Evolutionary conservation across 257 asterid species (phyloP).

Genomic region (Primulina huaijiensis): DNA sequence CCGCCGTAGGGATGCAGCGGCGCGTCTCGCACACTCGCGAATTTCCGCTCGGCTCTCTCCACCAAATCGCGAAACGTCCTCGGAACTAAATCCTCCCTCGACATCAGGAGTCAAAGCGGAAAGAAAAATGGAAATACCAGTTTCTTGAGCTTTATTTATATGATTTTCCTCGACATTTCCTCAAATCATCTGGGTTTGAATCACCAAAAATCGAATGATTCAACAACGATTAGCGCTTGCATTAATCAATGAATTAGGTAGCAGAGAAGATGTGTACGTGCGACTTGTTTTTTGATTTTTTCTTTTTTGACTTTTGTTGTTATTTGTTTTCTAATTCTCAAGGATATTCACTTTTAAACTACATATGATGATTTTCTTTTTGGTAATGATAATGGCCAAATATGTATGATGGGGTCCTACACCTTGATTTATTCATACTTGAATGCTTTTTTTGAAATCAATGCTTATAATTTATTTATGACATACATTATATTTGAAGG

Average conservation of each 20-base stretch:
- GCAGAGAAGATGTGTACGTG: conserved; percentile 33
- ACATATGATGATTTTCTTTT: too few relatives aligned
- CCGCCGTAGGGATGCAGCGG: conserved; percentile 79
- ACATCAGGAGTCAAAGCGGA: conserved; percentile 31
- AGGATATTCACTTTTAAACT: too few relatives aligned
- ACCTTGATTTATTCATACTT: too few relatives aligned
- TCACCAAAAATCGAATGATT: conserved; percentile 4
- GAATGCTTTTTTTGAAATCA: too few relatives aligned
- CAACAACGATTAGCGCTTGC: conserved; percentile 1
- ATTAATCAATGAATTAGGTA: conserved; percentile 19
- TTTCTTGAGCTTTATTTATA: conserved; percentile 19
- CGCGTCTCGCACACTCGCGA: conserved; percentile 87
- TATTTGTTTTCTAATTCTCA: not conserved
- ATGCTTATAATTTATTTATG: too few relatives aligned
- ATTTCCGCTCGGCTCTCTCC: conserved; percentile 87
- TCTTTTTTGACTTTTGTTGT: not conserved
- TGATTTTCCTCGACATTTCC: conserved; percentile 24
- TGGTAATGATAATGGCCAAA: too few relatives aligned
- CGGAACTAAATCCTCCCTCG: conserved; percentile 50
- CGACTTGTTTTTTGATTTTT: conserved; percentile 20
- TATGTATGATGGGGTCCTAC: too few relatives aligned
- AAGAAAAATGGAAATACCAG: conserved; percentile 18
- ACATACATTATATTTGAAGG: too few relatives aligned
- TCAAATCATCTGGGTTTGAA: conserved; percentile 2
- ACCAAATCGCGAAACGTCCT: conserved; percentile 58